Conservation (phyloP, 371 early-diverging fungal species). For the Rhizopus stolonifer region DNA sequence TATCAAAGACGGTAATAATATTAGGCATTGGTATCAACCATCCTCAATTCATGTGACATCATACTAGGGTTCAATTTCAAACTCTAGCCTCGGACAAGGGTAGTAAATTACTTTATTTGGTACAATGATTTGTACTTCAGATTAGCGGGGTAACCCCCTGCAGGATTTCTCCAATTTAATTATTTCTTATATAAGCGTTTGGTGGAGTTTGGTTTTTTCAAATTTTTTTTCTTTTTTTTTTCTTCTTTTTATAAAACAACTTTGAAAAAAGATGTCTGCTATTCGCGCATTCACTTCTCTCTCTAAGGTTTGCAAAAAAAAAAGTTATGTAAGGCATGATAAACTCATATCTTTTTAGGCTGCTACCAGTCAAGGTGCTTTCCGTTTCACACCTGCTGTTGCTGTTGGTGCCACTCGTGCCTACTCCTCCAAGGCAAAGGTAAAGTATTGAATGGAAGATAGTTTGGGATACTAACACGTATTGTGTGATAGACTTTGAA, state of each 20-base stretch:
- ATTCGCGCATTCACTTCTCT: constrained; percentile 45
- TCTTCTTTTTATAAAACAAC: constrained; percentile 15
- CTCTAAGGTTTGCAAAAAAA: constrained; percentile 28
- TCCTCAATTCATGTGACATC: constrained; percentile 5
- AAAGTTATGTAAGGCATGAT: not conserved
- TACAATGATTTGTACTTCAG: not conserved
- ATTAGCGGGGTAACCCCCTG: constrained; percentile 2
- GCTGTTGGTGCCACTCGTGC: constrained; percentile 41
- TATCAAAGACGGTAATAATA: not conserved
- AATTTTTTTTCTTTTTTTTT: constrained; percentile 14
- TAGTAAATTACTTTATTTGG: not conserved
- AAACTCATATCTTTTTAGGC: constrained; percentile 14
- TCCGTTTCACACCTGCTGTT: constrained; percentile 40
- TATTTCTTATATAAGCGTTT: constrained; percentile 18
- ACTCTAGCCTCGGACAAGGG: constrained; percentile 4
- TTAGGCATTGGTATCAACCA: not conserved
- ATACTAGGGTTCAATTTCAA: not conserved
- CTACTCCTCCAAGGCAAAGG: constrained; percentile 49
- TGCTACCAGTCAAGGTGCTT: constrained; percentile 34
- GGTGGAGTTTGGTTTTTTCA: constrained; percentile 3
- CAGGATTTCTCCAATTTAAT: not conserved
- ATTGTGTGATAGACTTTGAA: constrained; percentile 70
- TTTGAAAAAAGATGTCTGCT: constrained; percentile 40
- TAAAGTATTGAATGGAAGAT: constrained; percentile 9
- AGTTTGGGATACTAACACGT: too few species aligned